phyloP scores from a whole-genome alignment of 108 stramenopile genomes.

The Fragilariopsis cylindrus region DNA sequence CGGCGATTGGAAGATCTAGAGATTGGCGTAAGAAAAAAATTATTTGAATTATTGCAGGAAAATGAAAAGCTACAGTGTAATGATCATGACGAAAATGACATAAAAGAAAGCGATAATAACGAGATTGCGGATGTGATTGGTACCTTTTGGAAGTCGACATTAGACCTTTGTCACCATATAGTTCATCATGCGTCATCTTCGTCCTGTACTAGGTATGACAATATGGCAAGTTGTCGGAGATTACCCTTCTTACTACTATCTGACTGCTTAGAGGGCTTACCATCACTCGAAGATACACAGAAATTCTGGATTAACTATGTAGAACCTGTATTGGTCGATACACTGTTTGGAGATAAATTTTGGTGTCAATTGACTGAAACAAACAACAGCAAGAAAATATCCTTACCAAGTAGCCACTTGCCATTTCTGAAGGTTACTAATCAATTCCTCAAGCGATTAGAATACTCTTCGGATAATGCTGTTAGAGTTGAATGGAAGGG shows the following conservation, averaged over 20 bases:
- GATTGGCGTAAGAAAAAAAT: constrained; percentile 17
- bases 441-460: constrained; percentile 43
- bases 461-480: constrained; percentile 24
- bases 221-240: constrained; percentile 30
- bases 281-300: constrained; percentile 30
- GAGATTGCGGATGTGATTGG: constrained; percentile 10
- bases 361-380: constrained; percentile 25
- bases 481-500: constrained; percentile 55
- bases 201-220: constrained; percentile 19
- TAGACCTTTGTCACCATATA: constrained; percentile 36
- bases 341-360: constrained; percentile 37
- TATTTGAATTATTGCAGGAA: constrained; percentile 19
- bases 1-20: constrained; percentile 30
- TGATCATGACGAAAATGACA: background rate
- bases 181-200: constrained; percentile 26
- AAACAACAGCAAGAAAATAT: constrained; percentile 26
- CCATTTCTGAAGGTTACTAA: constrained; percentile 63
- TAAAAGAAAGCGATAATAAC: no score
- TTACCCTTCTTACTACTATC: constrained; percentile 65
- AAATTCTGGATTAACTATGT: constrained; percentile 48
- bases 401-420: constrained; percentile 33
- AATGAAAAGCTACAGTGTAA: background rate
- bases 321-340: constrained; percentile 29
- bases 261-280: constrained; percentile 57
- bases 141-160: constrained; percentile 30